Base-by-base conservation (phyloP, 768 basidiomycete species). In the Rickenella mellea region DNA sequence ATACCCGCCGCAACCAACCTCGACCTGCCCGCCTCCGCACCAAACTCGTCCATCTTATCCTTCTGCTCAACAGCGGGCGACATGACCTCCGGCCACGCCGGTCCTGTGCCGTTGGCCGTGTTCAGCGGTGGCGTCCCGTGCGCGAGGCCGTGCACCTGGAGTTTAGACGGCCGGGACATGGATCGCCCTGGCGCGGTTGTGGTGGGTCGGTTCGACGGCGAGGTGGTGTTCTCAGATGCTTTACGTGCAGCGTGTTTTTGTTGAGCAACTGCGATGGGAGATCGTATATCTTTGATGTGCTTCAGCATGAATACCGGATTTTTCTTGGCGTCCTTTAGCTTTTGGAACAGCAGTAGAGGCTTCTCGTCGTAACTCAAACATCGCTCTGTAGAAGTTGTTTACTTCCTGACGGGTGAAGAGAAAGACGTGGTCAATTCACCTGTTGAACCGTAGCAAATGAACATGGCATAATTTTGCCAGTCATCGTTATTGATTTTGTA, bases 401-500 rank as follows among this genome's bases (percentile, higher is more conserved):
- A 45, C 77, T 80, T 84, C 47, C 5, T 19, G 37, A 21, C 36
- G 5, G 9, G 20, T 31, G 14, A 32, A 6, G 30, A 12, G 48
- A 26, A 29, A 42, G 19, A 15, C 10, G 8, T 19, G 20, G 15
- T 24, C 10, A 12, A 55, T 75, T n/a, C 56, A 91, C 93, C 90
- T 40, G 91, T 70, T 41, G 83, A 82, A 9, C 93, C 94, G 60
- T 94, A 97, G 53, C 94, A 98, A 47, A 99, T 98, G 65, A 99
- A 99, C 83, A 99, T 87, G 22, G 96, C 96, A 66, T 98, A 99
- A 54, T 91, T 88, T 68, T 91, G 84, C 96, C 96, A 99, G 60
- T 88, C 93, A 49, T 98, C 96, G 51, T 89, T 89, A 60, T 94
- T 91, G 64, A 98, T 98, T 56, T 89, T 92, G 61, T 99, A 99